These are phyloP conservation scores for Plantago rigida DNA, from an alignment of 305 asterid genomes.

Conservation along the genomic window DNA sequence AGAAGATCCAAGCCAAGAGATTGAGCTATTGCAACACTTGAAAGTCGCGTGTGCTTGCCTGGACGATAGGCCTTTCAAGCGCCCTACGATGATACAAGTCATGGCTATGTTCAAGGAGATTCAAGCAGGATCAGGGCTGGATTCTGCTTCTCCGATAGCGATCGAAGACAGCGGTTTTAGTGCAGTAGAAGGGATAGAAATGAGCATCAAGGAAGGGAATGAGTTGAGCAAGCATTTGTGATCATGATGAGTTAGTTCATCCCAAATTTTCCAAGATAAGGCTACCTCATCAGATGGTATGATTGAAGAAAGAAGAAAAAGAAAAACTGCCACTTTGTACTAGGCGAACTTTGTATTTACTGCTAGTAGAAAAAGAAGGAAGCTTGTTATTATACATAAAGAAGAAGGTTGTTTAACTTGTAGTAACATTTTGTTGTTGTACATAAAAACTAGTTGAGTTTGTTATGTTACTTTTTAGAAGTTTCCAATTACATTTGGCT, in stretches of 20 bases:
- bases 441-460: constrained; percentile 49
- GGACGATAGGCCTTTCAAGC: constrained; percentile 71
- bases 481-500: constrained; percentile 12
- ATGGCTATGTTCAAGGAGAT: constrained; percentile 78
- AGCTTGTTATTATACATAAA: constrained; percentile 36
- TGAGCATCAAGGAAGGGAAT: constrained; percentile 82
- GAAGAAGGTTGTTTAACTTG: constrained; percentile 37
- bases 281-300: background rate
- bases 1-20: constrained; percentile 62
- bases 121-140: constrained; percentile 68
- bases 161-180: constrained; percentile 36
- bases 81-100: constrained; percentile 86
- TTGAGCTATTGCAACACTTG: constrained; percentile 67
- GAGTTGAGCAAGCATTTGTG: constrained; percentile 62
- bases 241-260: constrained; percentile 8
- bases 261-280: background rate
- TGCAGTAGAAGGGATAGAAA: constrained; percentile 55
- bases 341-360: constrained; percentile 43
- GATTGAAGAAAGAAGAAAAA: background rate
- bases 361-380: constrained; percentile 30
- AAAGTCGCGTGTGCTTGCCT: constrained; percentile 68
- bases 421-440: constrained; percentile 45
- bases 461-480: constrained; percentile 28
- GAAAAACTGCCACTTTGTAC: constrained; percentile 22
- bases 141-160: constrained; percentile 55